Percentiles rank a stretch among this genome's conserved stretches.
Conservation (phyloP, 2,329 filamentous ascomycete genomes). For the Gyromitra esculenta region DNA sequence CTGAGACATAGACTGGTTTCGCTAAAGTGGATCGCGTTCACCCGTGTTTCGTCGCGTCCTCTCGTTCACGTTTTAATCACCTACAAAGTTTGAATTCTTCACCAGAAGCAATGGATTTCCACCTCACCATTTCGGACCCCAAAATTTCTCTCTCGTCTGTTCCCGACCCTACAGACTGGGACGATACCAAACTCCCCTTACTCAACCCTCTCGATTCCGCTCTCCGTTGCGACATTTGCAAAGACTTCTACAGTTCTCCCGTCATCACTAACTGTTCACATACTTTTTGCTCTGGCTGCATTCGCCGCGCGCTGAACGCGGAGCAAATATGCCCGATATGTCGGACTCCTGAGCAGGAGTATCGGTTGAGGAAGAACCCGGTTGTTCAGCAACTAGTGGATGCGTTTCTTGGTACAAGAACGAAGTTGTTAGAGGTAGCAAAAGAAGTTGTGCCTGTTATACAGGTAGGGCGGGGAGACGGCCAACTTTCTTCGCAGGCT, state of each 20-base stretch:
- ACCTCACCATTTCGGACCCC: constrained; percentile 5
- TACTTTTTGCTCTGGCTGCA: constrained; percentile 96
- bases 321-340: constrained; percentile 92
- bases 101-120: constrained; percentile 26
- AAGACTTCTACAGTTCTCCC: constrained; percentile 93
- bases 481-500: constrained; percentile 57
- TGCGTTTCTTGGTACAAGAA: constrained; percentile 68
- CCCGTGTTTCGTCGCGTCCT: constrained; percentile 27
- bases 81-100: not conserved
- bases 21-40: constrained; percentile 36
- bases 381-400: constrained; percentile 85
- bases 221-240: constrained; percentile 95
- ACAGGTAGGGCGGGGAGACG: constrained; percentile 1
- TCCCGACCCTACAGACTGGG: constrained; percentile 86
- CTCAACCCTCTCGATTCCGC: constrained; percentile 81
- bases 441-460: constrained; percentile 31
- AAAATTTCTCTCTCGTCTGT: constrained; percentile 60
- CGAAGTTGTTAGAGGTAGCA: constrained; percentile 55
- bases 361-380: constrained; percentile 85
- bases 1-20: not conserved
- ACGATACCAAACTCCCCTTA: constrained; percentile 72
- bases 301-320: constrained; percentile 81
- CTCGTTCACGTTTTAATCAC: not conserved
- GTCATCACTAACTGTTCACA: constrained; percentile 95
- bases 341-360: constrained; percentile 79